A percentile compares a stretch with the other conserved stretches of the same genome.
Conservation (phyloP, 208 protist genomes). For the Leishmania martiniquensis region DNA sequence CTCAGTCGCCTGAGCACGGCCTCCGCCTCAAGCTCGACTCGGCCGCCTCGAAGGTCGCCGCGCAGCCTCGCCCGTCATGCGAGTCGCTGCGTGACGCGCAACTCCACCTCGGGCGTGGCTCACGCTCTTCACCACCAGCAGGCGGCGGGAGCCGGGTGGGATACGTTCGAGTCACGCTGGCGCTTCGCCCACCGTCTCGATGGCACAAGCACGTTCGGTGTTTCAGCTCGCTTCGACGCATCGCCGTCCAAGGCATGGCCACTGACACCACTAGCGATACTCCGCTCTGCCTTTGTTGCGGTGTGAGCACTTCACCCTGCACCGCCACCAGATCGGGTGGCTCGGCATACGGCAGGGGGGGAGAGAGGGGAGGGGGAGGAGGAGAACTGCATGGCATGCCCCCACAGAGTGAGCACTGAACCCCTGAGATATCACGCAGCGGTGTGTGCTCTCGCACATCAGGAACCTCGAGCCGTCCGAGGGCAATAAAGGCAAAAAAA, state of each 20-base stretch:
- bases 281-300: background rate
- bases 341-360: background rate
- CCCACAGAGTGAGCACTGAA: background rate
- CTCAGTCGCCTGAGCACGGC: background rate
- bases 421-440: background rate
- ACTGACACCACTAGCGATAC: background rate
- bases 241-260: background rate
- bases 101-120: background rate
- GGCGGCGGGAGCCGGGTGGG: background rate
- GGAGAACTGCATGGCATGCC: background rate
- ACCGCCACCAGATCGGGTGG: background rate
- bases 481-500: slow-evolving; percentile 7
- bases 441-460: background rate
- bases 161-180: background rate
- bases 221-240: background rate
- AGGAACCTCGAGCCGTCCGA: background rate
- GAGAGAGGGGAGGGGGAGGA: background rate
- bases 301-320: background rate
- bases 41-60: background rate
- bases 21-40: background rate
- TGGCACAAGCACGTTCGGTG: background rate
- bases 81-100: background rate
- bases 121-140: background rate
- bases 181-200: background rate
- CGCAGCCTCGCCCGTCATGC: background rate